Base-by-base conservation (phyloP, 495 filamentous ascomycete species). In the Staphylotrichum longicolle region DNA sequence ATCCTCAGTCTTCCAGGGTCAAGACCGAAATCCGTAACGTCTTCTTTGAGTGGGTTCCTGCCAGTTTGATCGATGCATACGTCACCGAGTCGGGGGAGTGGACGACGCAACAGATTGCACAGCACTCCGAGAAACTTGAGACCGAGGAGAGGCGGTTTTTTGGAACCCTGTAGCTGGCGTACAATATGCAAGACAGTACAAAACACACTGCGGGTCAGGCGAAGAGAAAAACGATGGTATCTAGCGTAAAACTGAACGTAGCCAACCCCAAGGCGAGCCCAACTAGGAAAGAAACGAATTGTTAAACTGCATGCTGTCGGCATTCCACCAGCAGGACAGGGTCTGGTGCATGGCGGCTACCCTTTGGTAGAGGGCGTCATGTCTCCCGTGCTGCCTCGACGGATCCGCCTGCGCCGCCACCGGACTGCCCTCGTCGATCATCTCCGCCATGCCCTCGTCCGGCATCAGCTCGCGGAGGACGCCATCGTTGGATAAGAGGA, bases 31-130 rank as follows among this genome's bases (percentile, higher is more conserved):
- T 87, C 10, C 79, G 75, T 50, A 89, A 89, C 61, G 63, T 80
- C 12, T 87, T 85, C 57, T 89, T 89, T 58, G 87, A 91, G 71
- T 88, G 86, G 86, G 76, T 87, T 7, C 78, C 82, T 2, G 66
- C 76, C 5, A 53, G 61, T 2, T 70, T 81, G 33, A 75, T 89
- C 0, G 80, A 88, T 67, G 75, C 65, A 0, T 87, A 85, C 62
- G 64, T 86, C 52, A 83, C 81, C 5, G 86, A 89, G 46, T 66
- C 77, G 9, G 78, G 77, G 3, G 59, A 71, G 35, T 77, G 68
- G 71, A 69, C 54, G 3, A 44, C 54, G 34, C 52, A 72, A 39
- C 63, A 78, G 35, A 75, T 78, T 4, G 59, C 57, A 4, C 35
- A 57, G 44, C 65, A 65, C 5, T 75, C 75, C 0, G 57, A 55